Percentiles rank a stretch among this genome's conserved stretches.
Evolutionary conservation across 2,329 filamentous ascomycete species (phyloP).

Genomic region (Arthrinium phaeospermum): DNA sequence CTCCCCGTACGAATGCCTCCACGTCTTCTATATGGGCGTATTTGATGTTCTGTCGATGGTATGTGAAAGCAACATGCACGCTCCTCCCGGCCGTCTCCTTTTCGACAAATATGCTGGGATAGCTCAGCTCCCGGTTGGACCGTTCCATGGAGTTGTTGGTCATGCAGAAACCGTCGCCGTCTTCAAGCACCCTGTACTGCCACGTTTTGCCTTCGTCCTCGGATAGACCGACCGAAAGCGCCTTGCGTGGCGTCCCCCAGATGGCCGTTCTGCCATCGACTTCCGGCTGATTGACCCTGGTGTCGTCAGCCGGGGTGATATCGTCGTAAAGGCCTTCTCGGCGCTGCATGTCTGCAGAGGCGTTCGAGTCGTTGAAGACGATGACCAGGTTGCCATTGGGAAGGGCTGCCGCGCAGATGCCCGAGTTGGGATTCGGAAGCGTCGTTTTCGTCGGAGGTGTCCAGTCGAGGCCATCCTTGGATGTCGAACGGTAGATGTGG

Average conservation of each 20-base stretch:
- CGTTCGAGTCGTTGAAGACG: constrained; percentile 48
- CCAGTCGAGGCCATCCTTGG: constrained; percentile 46
- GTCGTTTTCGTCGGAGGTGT: constrained; percentile 38
- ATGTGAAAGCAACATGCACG: constrained; percentile 48
- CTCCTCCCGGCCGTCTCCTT: constrained; percentile 27
- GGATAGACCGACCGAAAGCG: constrained; percentile 42
- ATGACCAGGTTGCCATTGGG: constrained; percentile 42
- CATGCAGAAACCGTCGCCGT: constrained; percentile 51
- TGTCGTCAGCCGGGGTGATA: constrained; percentile 47
- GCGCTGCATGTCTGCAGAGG: constrained; percentile 38
- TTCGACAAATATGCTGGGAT: constrained; percentile 46
- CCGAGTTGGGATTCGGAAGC: constrained; percentile 51
- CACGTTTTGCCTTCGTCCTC: constrained; percentile 44
- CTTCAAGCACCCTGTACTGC: constrained; percentile 46
- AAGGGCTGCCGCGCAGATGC: constrained; percentile 46
- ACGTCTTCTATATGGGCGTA: constrained; percentile 40
- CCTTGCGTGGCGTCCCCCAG: constrained; percentile 48
- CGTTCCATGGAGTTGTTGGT: constrained; percentile 50
- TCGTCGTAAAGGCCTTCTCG: constrained; percentile 51
- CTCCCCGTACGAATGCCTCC: constrained; percentile 32
- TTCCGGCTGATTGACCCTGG: constrained; percentile 43
- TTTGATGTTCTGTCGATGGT: constrained; percentile 49
- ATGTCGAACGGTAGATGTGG: constrained; percentile 47
- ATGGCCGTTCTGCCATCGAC: constrained; percentile 45
- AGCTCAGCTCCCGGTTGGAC: constrained; percentile 49